Conservation (phyloP, 495 filamentous ascomycete genomes). For the Penicillium cosmopolitanum region DNA sequence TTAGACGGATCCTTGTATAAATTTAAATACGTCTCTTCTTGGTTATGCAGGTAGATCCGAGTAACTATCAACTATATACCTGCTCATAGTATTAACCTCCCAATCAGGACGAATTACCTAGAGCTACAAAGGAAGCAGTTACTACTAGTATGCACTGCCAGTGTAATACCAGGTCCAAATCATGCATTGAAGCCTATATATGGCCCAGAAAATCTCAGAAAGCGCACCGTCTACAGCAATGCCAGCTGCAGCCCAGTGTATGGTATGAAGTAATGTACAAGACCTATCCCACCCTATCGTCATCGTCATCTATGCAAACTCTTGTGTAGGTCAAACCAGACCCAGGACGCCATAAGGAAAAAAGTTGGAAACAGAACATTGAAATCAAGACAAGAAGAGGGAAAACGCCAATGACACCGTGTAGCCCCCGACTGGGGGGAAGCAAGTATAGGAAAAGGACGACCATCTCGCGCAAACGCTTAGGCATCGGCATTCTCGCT, state of each 20-base stretch:
- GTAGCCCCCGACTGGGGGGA: slow-evolving; percentile 13
- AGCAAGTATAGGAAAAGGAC: slow-evolving; percentile 2
- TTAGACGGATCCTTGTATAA: too few relatives aligned
- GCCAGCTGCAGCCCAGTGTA: slow-evolving; percentile 20
- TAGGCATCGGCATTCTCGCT: slow-evolving; percentile 31
- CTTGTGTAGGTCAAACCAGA: slow-evolving; percentile 23
- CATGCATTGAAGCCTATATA: not conserved
- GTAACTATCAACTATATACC: too few relatives aligned
- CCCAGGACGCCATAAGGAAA: slow-evolving; percentile 29
- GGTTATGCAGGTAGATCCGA: too few relatives aligned
- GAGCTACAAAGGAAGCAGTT: too few relatives aligned
- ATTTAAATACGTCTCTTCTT: too few relatives aligned
- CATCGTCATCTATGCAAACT: slow-evolving; percentile 40
- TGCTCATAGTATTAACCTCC: too few relatives aligned
- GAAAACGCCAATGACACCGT: slow-evolving; percentile 24
- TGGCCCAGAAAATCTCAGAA: not conserved
- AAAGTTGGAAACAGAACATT: slow-evolving; percentile 3
- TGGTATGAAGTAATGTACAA: slow-evolving; percentile 39
- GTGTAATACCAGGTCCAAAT: not conserved
- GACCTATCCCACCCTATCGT: slow-evolving; percentile 24
- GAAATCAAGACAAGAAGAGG: slow-evolving; percentile 9
- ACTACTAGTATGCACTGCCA: too few relatives aligned
- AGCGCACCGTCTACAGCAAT: slow-evolving; percentile 11
- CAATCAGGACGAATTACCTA: too few relatives aligned
- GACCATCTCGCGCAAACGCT: slow-evolving; percentile 1